phyloP scores from a whole-genome alignment of 2,329 filamentous ascomycete genomes.

The Colletotrichum trifolii region DNA sequence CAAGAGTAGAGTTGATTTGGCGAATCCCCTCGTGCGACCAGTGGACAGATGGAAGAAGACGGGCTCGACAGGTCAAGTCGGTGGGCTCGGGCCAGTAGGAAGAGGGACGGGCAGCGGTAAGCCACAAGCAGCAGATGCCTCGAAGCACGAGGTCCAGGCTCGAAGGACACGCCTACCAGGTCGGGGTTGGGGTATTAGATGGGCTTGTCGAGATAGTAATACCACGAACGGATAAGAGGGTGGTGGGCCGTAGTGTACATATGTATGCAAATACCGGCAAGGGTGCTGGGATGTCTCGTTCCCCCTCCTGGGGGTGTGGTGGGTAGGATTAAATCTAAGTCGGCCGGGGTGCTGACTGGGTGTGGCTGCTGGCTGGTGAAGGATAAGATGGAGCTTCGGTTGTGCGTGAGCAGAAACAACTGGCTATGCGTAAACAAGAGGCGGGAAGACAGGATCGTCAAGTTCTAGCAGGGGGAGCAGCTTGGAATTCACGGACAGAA shows the following conservation, averaged over 20 bases:
- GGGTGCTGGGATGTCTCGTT: slow-evolving; percentile 33
- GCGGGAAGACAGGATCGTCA: not conserved
- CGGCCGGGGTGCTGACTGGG: slow-evolving; percentile 27
- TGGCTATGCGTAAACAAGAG: slow-evolving; percentile 4
- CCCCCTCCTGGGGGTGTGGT: slow-evolving; percentile 33
- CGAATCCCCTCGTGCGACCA: slow-evolving; percentile 24
- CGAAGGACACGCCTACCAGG: slow-evolving; percentile 25
- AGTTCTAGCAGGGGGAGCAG: not conserved
- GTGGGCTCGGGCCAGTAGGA: slow-evolving; percentile 34
- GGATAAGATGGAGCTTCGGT: slow-evolving; percentile 28
- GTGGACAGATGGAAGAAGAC: slow-evolving; percentile 19
- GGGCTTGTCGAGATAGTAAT: slow-evolving; percentile 36
- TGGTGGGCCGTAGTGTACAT: slow-evolving; percentile 35
- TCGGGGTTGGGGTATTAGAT: slow-evolving; percentile 29
- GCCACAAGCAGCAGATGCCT: slow-evolving; percentile 38
- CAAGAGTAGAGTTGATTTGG: slow-evolving; percentile 15
- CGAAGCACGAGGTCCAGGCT: slow-evolving; percentile 36
- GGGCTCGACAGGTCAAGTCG: slow-evolving; percentile 21
- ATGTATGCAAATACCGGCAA: slow-evolving; percentile 38
- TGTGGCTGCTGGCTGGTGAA: slow-evolving; percentile 29
- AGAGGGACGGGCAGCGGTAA: slow-evolving; percentile 19
- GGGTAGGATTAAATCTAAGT: slow-evolving; percentile 36
- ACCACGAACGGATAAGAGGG: slow-evolving; percentile 27
- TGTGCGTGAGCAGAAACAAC: slow-evolving; percentile 1
- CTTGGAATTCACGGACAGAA: not conserved